Conservation (phyloP, 805 yeast species). For the Nakazawaea ishiwadae region DNA sequence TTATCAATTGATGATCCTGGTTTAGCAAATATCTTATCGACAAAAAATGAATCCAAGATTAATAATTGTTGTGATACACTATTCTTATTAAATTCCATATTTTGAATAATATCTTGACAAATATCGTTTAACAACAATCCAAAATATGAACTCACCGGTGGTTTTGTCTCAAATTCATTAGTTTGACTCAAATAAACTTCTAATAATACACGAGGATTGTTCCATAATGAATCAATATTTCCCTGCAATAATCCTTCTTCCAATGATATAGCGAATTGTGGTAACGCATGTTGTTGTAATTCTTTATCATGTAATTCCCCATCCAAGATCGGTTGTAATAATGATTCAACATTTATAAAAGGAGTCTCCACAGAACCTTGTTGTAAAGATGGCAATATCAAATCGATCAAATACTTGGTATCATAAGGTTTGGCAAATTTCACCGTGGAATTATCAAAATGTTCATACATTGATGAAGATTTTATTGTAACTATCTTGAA, state of each 20-base stretch:
- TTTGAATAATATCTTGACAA: slow-evolving; percentile 66
- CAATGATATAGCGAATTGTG: slow-evolving; percentile 25
- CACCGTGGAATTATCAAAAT: slow-evolving; percentile 33
- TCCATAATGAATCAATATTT: slow-evolving; percentile 65
- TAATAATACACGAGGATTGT: slow-evolving; percentile 53
- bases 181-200: slow-evolving; percentile 52
- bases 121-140: slow-evolving; percentile 72
- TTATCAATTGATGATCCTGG: slow-evolving; percentile 79
- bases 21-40: slow-evolving; percentile 56
- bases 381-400: slow-evolving; percentile 49
- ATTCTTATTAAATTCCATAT: slow-evolving; percentile 82
- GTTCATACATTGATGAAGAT: slow-evolving; percentile 19
- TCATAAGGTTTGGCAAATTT: slow-evolving; percentile 41
- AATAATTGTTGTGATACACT: slow-evolving; percentile 83
- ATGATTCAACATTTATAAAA: slow-evolving; percentile 35
- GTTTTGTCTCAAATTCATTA: slow-evolving; percentile 61
- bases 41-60: slow-evolving; percentile 68
- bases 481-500: slow-evolving; percentile 26
- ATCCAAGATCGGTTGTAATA: slow-evolving; percentile 14
- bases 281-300: slow-evolving; percentile 23
- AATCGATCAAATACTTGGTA: slow-evolving; percentile 41
- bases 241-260: slow-evolving; percentile 36
- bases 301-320: slow-evolving; percentile 16
- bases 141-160: slow-evolving; percentile 43
- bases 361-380: slow-evolving; percentile 35